These are phyloP conservation scores for Cystobasidium tubakii DNA, from an alignment of 768 basidiomycete genomes.

Conservation along the genomic window DNA sequence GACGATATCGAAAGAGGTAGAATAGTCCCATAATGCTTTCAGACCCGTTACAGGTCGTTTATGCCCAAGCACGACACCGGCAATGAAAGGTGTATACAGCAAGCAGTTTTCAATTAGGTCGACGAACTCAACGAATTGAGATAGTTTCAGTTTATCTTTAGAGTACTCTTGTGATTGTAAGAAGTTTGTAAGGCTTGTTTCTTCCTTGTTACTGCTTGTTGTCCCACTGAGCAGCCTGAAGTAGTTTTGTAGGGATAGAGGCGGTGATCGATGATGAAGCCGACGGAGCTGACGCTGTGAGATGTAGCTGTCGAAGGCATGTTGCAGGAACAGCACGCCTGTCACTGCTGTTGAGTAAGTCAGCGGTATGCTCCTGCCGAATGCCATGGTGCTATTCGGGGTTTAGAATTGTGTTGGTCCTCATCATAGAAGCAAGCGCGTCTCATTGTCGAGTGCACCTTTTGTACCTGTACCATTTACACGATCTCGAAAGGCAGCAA, in stretches of 20 bases:
- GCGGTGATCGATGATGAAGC: slow-evolving; percentile 6
- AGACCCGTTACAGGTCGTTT: slow-evolving; percentile 12
- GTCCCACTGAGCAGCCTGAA: slow-evolving; percentile 13
- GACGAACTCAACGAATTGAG: slow-evolving; percentile 12
- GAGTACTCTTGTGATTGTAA: slow-evolving; percentile 11
- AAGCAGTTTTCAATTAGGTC: slow-evolving; percentile 17
- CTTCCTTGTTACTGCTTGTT: neutral
- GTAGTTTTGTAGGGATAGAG: neutral
- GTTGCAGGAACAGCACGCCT: slow-evolving; percentile 11
- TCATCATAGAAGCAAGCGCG: neutral
- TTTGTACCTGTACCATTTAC: neutral
- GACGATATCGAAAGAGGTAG: slow-evolving; percentile 16
- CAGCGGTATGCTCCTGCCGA: neutral
- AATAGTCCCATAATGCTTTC: slow-evolving; percentile 25
- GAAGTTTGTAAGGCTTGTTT: slow-evolving; percentile 6
- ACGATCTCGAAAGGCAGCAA: neutral
- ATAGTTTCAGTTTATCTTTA: slow-evolving; percentile 21
- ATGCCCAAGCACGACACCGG: neutral
- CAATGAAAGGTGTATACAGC: neutral
- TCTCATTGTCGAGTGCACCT: neutral
- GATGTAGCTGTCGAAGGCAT: slow-evolving; percentile 27
- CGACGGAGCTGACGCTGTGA: neutral
- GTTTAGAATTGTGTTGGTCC: neutral
- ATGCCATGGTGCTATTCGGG: neutral
- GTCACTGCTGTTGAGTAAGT: slow-evolving; percentile 6